Conservation (phyloP, 1,284 basidiomycete genomes). For the Apiotrichum veenhuisii region DNA sequence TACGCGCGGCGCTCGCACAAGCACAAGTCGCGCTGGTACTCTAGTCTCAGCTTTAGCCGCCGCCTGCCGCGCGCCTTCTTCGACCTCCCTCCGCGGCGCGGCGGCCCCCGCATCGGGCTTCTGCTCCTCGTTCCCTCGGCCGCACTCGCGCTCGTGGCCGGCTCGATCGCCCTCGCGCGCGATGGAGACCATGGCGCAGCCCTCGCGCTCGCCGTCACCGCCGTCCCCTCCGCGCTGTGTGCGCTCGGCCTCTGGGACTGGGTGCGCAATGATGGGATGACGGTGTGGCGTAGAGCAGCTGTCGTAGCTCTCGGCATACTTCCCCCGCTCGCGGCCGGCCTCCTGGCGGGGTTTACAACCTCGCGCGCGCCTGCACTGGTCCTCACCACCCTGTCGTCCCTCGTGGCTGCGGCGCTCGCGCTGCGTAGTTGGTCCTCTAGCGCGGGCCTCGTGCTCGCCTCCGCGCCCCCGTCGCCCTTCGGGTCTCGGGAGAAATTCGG, state of each 20-base stretch:
- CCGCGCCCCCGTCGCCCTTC: neutral
- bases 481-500: too few species aligned
- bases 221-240: neutral
- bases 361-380: neutral
- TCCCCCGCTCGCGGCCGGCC: neutral
- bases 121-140: conserved; percentile 7
- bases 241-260: neutral
- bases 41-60: too few species aligned
- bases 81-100: conserved; percentile 36
- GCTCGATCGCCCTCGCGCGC: neutral
- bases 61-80: conserved; percentile 43
- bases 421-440: neutral
- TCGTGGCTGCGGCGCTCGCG: neutral
- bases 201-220: neutral
- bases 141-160: conserved; percentile 8
- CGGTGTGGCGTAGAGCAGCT: neutral
- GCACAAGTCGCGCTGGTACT: too few species aligned
- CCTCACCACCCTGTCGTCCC: neutral
- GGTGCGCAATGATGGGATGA: neutral
- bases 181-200: neutral
- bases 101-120: conserved; percentile 2
- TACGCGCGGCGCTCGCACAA: too few species aligned
- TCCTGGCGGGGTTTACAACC: neutral
- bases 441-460: neutral
- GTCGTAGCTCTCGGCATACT: neutral